Base-by-base conservation (phyloP, 2,329 filamentous ascomycete species). In the Stemphylium beticola region DNA sequence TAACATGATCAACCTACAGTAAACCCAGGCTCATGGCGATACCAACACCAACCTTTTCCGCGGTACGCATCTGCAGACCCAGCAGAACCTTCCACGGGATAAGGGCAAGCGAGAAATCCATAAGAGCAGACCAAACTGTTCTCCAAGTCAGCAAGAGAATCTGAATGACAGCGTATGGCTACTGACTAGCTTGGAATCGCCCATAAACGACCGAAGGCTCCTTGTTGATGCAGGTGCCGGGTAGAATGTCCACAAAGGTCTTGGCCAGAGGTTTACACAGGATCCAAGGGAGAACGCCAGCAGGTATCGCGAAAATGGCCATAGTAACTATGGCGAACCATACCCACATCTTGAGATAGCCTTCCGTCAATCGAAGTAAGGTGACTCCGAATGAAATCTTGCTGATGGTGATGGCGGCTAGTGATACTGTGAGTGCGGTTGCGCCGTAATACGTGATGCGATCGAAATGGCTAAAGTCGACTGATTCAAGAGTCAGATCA, bases 361-460 rank as follows among this genome's bases (percentile, higher is more conserved):
- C 57, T 1, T 54, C 47, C 0, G 57, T 60, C 32, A 60, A 51
- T 37, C 54, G 49, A 47, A 57, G 49, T 18, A 60, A 40, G 5
- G 57, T 57, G 18, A 60, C 11, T 14, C 49, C 57, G 31, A 60
- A 60, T 18, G 54, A 57, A 18, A 57, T 57, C 17, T 60, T 60
- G 54, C 57, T 60, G 11, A 60, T 15, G 7, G 41, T 42, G 14
- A 57, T 54, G 12, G 49, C 54, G 15, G 17, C 34, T 0, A 34
- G 18, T 0, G 48, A 53, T 11, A 48, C 17, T 3, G 43, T 53
- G 37, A 53, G 49, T 12, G 29, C 49, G 1, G 43, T 41, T 47
- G 49, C 49, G 4, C 49, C 49, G 20, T 48, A 48, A 4, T 48
- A 53, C 5, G 49, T 42, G 31, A 53, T 53, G 44, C 37, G 43